Base-by-base conservation (phyloP, 176 grass and related monocot species). In the Thinopyrum elongatum region DNA sequence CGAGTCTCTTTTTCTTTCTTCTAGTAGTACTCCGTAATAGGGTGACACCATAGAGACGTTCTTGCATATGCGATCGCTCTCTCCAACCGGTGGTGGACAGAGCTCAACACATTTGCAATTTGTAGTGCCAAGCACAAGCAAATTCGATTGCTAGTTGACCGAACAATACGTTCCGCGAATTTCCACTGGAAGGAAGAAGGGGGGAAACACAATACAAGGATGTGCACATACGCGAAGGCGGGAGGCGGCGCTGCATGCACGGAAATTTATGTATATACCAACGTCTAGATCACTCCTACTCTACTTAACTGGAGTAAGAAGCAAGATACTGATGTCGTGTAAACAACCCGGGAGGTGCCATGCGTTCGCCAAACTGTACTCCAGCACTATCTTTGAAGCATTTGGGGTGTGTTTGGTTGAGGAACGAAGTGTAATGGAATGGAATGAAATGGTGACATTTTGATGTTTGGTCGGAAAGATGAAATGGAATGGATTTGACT, bases 381-480 rank as follows among this genome's bases (percentile, higher is more conserved):
- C 29, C 1, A 80, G 0, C 6, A 33, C 79, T 79, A 90, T 86
- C 83, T 89, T 85, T 70, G 22, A 11, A n/a, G 14, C 8, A n/a
- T n/a, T n/a, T n/a, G n/a, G n/a, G n/a, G n/a, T n/a, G n/a, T n/a
- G n/a, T n/a, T n/a, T n/a, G n/a, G n/a, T n/a, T n/a, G n/a, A n/a
- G n/a, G n/a, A n/a, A n/a, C n/a, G n/a, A n/a, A n/a, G n/a, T n/a
- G n/a, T n/a, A n/a, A n/a, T n/a, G n/a, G n/a, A n/a, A n/a, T n/a
- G n/a, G n/a, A n/a, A n/a, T n/a, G n/a, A n/a, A n/a, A n/a, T n/a
- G n/a, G n/a, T n/a, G n/a, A n/a, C n/a, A n/a, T n/a, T n/a, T n/a
- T n/a, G n/a, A n/a, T n/a, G n/a, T n/a, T n/a, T n/a, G n/a, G n/a
- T n/a, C n/a, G n/a, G n/a, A n/a, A n/a, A n/a, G n/a, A n/a, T n/a